Evolutionary conservation across 108 stramenopile genomes (phyloP), one percentile per base, ranked within the genome.

Genomic region (Hondaea fermentalgiana): DNA sequence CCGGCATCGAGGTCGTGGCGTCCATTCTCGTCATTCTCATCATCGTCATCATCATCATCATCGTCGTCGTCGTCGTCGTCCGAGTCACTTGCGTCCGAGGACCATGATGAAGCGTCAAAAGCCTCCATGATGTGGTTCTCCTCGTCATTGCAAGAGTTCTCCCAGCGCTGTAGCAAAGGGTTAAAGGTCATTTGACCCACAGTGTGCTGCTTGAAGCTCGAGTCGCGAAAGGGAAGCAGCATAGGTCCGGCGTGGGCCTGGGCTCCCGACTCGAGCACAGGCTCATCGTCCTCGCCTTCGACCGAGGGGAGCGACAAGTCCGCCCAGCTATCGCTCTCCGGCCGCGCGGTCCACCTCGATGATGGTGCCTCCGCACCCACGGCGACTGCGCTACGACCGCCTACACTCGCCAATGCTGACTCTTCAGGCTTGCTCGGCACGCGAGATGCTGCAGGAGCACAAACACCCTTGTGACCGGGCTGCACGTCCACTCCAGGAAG

Each of bases 151-250:
- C 76, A 83, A 6, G 49, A 25, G 51, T 83, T 83, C 51, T 83
- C 76, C 76, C 76, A 83, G 3, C 76, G 45, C 51, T 83, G 76
- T 0, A 47, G 25, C 45, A 53, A 23, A 12, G 76, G 76, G 23
- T 83, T 83, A 4, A 83, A 83, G 49, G 76, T 53, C 76, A 83
- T 83, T 45, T 83, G 76, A 0, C 76, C 76, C 12, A 83, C 76
- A 16, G 76, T 83, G 51, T 83, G 76, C 49, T 83, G 45, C 76
- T 83, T 83, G 51, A 83, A 83, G 76, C 76, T 83, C 76, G 76
- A 83, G 28, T 83, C 76, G 45, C 76, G 76, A 35, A 83, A 83
- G 16, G 76, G 76, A 8, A 83, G 51, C n/a, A 83, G 76, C 45
- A 83, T 53, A 16, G 76, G 76, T 23, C 76, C 76, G 49, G 1